phyloP scores from a whole-genome alignment of 2,329 filamentous ascomycete genomes.

The Beauveria varroae region DNA sequence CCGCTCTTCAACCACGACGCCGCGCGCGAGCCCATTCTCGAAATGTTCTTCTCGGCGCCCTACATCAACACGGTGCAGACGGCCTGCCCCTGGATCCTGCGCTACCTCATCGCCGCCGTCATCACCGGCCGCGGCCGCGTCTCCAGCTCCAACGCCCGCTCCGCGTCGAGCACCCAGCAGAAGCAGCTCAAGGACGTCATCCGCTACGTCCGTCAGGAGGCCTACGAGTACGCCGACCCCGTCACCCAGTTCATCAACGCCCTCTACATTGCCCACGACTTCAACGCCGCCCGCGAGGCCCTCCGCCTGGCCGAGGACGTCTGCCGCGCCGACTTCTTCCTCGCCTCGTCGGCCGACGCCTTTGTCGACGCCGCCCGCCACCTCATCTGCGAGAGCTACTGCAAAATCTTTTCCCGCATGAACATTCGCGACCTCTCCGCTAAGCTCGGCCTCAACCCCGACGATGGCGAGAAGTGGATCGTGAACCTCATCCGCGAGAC shows the following conservation, averaged over 20 bases:
- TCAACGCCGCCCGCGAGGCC: constrained; percentile 89
- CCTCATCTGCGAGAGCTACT: constrained; percentile 97
- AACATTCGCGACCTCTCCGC: constrained; percentile 95
- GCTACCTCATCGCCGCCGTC: constrained; percentile 88
- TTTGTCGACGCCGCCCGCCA: constrained; percentile 94
- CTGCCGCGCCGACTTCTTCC: constrained; percentile 90
- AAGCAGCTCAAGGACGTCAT: constrained; percentile 98
- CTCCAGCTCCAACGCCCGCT: constrained; percentile 74
- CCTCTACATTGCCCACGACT: constrained; percentile 78
- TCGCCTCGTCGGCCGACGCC: constrained; percentile 71
- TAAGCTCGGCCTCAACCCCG: constrained; percentile 82
- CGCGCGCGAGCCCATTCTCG: constrained; percentile 82
- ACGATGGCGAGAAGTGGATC: constrained; percentile 99
- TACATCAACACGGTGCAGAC: constrained; percentile 99
- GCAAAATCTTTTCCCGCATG: constrained; percentile 98
- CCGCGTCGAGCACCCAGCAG: constrained; percentile 73
- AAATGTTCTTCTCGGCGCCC: constrained; percentile 92
- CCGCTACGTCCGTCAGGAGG: constrained; percentile 91
- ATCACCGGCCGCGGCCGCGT: constrained; percentile 82
- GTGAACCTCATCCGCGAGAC: constrained; percentile 98
- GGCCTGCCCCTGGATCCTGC: constrained; percentile 89
- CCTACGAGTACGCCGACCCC: constrained; percentile 94
- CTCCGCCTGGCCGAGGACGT: constrained; percentile 84
- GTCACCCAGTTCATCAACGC: constrained; percentile 95
- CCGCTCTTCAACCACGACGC: constrained; percentile 97